Evolutionary conservation across 2,329 filamentous ascomycete species (phyloP).

Genomic region (Beauveria bassiana): DNA sequence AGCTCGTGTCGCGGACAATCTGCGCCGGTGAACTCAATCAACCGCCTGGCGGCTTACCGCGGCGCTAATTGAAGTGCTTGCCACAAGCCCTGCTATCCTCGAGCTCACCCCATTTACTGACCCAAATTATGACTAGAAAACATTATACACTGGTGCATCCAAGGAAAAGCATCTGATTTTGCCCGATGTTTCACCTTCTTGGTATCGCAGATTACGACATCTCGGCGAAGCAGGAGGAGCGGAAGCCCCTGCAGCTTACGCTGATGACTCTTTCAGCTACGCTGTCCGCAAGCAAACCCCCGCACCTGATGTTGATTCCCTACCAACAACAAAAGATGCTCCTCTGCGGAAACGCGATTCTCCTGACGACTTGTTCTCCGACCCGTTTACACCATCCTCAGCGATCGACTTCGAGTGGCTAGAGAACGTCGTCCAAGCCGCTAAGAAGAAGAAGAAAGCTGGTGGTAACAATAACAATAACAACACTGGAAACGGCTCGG

Average conservation of each 20-base stretch:
- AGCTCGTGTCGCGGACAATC: neutral
- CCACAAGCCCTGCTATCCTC: neutral
- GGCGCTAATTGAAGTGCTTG: neutral
- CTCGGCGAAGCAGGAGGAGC: neutral
- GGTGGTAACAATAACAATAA: conserved; percentile 10
- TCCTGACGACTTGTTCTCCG: conserved; percentile 13
- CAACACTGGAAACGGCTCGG: conserved; percentile 4
- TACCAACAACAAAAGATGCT: neutral
- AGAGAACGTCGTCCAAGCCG: conserved; percentile 14
- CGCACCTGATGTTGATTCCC: neutral
- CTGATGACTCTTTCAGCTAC: neutral
- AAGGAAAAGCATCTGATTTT: conserved; percentile 6
- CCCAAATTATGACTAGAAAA: neutral
- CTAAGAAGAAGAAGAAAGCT: conserved; percentile 17
- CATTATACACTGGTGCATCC: neutral
- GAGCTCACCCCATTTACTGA: neutral
- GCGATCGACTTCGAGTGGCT: conserved; percentile 16
- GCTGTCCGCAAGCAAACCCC: neutral
- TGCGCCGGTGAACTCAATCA: neutral
- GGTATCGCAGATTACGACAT: conserved; percentile 8
- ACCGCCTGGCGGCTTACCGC: neutral
- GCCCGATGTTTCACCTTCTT: conserved; percentile 5
- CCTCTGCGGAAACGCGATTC: neutral
- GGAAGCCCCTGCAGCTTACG: neutral
- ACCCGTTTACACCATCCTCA: conserved; percentile 17